phyloP scores from a whole-genome alignment of 768 basidiomycete genomes.

The Plicaturopsis crispa region DNA sequence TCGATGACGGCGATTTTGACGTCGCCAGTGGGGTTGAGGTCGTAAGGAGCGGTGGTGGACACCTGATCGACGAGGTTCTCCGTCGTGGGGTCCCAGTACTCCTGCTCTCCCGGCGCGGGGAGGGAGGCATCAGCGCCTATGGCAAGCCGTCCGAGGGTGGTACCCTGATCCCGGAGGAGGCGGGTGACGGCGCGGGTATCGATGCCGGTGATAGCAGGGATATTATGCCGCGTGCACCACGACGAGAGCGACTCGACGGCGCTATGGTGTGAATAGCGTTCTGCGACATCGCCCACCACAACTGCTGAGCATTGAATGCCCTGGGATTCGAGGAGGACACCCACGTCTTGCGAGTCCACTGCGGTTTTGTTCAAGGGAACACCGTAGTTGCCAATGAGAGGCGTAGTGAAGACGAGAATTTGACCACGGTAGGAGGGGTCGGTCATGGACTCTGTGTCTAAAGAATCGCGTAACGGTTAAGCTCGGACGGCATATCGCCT shows the following conservation, averaged over 20 bases:
- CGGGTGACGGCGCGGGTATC: constrained; percentile 96
- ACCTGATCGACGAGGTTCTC: constrained; percentile 95
- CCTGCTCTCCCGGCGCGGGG: constrained; percentile 50
- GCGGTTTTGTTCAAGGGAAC: constrained; percentile 79
- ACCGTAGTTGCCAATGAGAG: constrained; percentile 98
- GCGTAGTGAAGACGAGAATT: constrained; percentile 97
- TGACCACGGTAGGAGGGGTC: constrained; percentile 98
- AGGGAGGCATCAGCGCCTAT: constrained; percentile 64
- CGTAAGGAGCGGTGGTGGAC: constrained; percentile 79
- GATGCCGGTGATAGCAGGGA: constrained; percentile 94
- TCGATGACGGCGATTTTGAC: constrained; percentile 94
- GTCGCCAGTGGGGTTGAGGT: constrained; percentile 79
- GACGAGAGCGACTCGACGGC: constrained; percentile 89
- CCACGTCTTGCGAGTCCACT: constrained; percentile 67
- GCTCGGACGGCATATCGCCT: constrained; percentile 1
- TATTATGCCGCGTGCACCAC: constrained; percentile 86
- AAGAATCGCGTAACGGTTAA: constrained; percentile 7
- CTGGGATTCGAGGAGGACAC: constrained; percentile 83
- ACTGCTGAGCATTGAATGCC: constrained; percentile 89
- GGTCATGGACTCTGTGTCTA: constrained; percentile 99
- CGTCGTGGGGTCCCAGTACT: constrained; percentile 87
- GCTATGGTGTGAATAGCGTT: constrained; percentile 89
- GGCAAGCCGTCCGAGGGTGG: constrained; percentile 88
- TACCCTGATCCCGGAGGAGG: constrained; percentile 92
- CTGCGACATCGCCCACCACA: constrained; percentile 91